These are phyloP conservation scores for Fusarium sp. DNA, from an alignment of 2,329 filamentous ascomycete species.

Conservation along the genomic window DNA sequence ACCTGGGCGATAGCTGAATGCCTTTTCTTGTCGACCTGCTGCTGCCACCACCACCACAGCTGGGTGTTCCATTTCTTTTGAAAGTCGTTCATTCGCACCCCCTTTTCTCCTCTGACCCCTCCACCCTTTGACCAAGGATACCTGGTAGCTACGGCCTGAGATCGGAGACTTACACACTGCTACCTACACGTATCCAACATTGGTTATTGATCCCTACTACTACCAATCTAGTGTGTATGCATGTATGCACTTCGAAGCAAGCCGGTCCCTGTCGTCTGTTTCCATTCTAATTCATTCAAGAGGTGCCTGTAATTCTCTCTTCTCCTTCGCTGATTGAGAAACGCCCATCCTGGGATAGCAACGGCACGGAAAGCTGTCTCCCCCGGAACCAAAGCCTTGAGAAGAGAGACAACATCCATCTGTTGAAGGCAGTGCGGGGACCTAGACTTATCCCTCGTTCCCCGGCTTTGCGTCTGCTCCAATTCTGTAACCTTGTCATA, in stretches of 20 bases:
- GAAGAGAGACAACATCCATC: conserved; percentile 48
- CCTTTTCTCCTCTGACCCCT: conserved; percentile 24
- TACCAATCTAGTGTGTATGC: conserved; percentile 33
- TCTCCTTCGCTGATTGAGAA: conserved; percentile 41
- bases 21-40: conserved; percentile 45
- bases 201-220: conserved; percentile 45
- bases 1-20: conserved; percentile 38
- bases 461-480: conserved; percentile 39
- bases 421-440: conserved; percentile 41
- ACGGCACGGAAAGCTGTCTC: conserved; percentile 40
- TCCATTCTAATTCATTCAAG: conserved; percentile 42
- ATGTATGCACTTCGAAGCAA: conserved; percentile 39
- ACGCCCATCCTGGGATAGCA: conserved; percentile 40
- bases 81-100: conserved; percentile 23
- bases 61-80: conserved; percentile 30
- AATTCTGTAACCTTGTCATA: conserved; percentile 43
- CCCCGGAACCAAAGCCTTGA: conserved; percentile 38
- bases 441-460: conserved; percentile 37
- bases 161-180: conserved; percentile 41
- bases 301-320: conserved; percentile 30
- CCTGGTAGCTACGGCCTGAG: conserved; percentile 35
- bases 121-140: conserved; percentile 31
- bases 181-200: conserved; percentile 31
- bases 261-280: conserved; percentile 36
- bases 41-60: conserved; percentile 27